Base-by-base conservation (phyloP, 306 rosid genomes). In the Cicer arietinum region DNA sequence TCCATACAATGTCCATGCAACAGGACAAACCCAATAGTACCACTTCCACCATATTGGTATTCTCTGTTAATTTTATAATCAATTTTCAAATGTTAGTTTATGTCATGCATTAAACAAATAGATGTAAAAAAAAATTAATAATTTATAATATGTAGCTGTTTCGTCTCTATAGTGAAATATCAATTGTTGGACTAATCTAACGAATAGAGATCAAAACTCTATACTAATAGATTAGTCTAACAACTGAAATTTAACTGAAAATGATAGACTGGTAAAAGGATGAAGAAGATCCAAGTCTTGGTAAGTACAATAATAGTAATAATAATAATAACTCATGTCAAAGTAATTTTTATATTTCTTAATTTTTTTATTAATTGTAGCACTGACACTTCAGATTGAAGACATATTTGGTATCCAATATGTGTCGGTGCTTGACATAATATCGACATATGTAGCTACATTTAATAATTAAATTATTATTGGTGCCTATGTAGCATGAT, bases 41-140 rank as follows among this genome's bases (percentile, higher is more conserved):
- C 98, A 93, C 73, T 83, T 84, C 94, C 98, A 93, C 96, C 96
- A 91, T 42, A 88, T 77, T n/a, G 97, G 98, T 67, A 93, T 91
- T 74, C 91, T 88, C 97, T 93, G 96, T 43, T 14, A 48, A 73
- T 40, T 1, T 41, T 25, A 30, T 51, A 20, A 51, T 22, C 71
- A 7, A 3, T 39, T 63, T 37, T 52, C 30, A 13, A 43, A 16
- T 30, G 69, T 76, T 57, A 76, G 73, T n/a, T 60, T 10, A 9
- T 59, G 70, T 82, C 94, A 89, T 82, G 43, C 59, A 30, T 54
- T 35, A 12, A 77, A 48, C 30, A 1, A 54, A 54, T 37, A 18
- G 8, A 6, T 40, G 45, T 61, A 11, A 25, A 14, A n/a, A 61
- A 39, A n/a, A 61, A 61, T 0, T 10, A n/a, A 30, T 39, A 7